Percentiles rank a stretch among this genome's conserved stretches.
These are phyloP conservation scores for Incumbomyces lentus DNA, from an alignment of 2,329 filamentous ascomycete genomes.

Conservation along the genomic window DNA sequence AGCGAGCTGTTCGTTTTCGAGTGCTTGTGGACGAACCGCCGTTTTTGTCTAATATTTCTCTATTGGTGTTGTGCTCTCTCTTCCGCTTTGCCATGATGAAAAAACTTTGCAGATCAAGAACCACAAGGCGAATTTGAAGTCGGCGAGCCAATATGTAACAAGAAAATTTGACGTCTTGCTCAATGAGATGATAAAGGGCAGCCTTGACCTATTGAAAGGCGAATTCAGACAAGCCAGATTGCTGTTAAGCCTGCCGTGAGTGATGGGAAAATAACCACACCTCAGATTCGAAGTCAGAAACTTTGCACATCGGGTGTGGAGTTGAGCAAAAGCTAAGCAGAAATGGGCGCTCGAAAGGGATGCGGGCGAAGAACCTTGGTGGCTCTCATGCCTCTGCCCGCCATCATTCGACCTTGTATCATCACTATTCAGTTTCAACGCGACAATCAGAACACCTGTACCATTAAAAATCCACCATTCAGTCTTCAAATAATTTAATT, in stretches of 20 bases:
- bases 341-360: not conserved
- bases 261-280: too few relatives aligned
- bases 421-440: constrained; percentile 6
- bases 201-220: not conserved
- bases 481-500: constrained; percentile 34
- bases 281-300: not conserved
- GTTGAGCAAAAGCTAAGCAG: not conserved
- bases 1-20: not conserved
- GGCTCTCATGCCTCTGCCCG: not conserved
- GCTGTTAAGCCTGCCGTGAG: too few relatives aligned
- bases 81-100: constrained; percentile 35
- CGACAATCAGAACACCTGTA: constrained; percentile 11
- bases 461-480: constrained; percentile 27
- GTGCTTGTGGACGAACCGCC: constrained; percentile 9
- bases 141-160: not conserved
- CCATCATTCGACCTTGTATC: constrained; percentile 1
- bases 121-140: not conserved
- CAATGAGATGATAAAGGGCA: not conserved
- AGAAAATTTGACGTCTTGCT: not conserved
- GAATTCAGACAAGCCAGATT: too few relatives aligned
- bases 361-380: not conserved
- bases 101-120: constrained; percentile 7
- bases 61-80: constrained; percentile 24
- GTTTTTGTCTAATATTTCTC: not conserved
- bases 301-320: not conserved